Conservation (phyloP, 768 basidiomycete genomes). For the Trametes coccinea region DNA sequence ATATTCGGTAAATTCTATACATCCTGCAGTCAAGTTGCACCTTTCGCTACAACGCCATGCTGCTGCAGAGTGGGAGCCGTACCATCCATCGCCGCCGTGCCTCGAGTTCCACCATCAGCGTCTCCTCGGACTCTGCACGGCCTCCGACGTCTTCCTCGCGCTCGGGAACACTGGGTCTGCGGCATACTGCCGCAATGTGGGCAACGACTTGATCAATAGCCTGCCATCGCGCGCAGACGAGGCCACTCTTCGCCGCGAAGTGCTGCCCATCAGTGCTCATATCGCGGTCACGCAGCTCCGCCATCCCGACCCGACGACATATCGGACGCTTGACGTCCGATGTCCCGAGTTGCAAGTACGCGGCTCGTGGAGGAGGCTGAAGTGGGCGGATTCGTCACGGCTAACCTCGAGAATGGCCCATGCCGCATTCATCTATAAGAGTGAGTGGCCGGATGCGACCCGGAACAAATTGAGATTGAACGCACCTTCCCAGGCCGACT, state of each 20-base stretch:
- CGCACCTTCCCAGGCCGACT: conserved; percentile 11
- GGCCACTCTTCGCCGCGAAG: conserved; percentile 3
- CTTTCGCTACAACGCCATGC: background rate
- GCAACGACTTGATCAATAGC: background rate
- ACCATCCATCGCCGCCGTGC: conserved; percentile 25
- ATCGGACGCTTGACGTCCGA: conserved; percentile 10
- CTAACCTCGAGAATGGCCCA: conserved; percentile 31
- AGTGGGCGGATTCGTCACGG: conserved; percentile 29
- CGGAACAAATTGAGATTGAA: background rate
- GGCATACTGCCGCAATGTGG: conserved; percentile 30
- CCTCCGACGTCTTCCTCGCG: conserved; percentile 30
- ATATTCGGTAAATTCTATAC: conserved; percentile 6
- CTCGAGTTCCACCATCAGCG: conserved; percentile 32
- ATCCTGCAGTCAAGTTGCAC: background rate
- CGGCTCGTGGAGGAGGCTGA: conserved; percentile 40
- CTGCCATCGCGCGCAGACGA: conserved; percentile 1
- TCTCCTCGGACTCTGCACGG: conserved; percentile 25
- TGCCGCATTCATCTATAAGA: conserved; percentile 27
- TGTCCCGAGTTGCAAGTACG: conserved; percentile 31
- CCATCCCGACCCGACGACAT: conserved; percentile 21
- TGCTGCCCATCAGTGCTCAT: background rate
- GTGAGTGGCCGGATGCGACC: background rate
- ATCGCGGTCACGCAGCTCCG: conserved; percentile 1
- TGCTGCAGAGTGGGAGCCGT: conserved; percentile 30
- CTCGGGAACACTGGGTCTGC: conserved; percentile 40